Base-by-base conservation (phyloP, 371 early-diverging fungal species). In the Umbelopsis sp. region DNA sequence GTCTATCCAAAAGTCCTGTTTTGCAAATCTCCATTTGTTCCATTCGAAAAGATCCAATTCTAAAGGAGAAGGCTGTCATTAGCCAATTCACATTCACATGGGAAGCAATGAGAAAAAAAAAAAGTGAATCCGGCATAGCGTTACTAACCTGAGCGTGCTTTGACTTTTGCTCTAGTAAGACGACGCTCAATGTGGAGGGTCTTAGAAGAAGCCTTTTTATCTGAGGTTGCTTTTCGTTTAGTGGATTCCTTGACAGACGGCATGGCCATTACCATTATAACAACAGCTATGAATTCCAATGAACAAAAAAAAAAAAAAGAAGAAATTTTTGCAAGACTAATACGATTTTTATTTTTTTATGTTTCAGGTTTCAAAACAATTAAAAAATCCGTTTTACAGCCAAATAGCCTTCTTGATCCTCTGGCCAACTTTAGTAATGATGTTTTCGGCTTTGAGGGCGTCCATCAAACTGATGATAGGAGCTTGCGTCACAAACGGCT, bases 31-130 rank as follows among this genome's bases (percentile, higher is more conserved):
- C 76, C 83, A 84, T 66, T 84, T 83, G 57, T 77, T 73, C 87
- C 87, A 87, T 24, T 78, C 79, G 68, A 86, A 87, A 67, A 85
- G 75, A 63, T 86, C 87, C 16, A 87, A 71, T 66, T 87, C 87
- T 86, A 50, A 37, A 12, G 8, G 7, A 16, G 20, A 0, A n/a
- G 25, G n/a, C 51, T 44, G 25, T 52, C 6, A 38, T 32, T 66
- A 16, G 41, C 41, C 29, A n/a, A 44, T 38, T 22, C n/a, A 24
- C 41, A 38, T 5, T 35, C 25, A 38, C 1, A 24, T 18, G n/a
- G 29, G 29, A 29, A n/a, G 32, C 62, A 12, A 50, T 37, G 24
- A 10, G 24, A n/a, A 35, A 48, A 6, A 3, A 29, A 50, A 45
- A 6, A 3, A 65, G 29, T 0, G n/a, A n/a, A 32, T 18, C 29